phyloP scores from a whole-genome alignment of 306 rosid genomes.

The Begonia fuchsioides region DNA sequence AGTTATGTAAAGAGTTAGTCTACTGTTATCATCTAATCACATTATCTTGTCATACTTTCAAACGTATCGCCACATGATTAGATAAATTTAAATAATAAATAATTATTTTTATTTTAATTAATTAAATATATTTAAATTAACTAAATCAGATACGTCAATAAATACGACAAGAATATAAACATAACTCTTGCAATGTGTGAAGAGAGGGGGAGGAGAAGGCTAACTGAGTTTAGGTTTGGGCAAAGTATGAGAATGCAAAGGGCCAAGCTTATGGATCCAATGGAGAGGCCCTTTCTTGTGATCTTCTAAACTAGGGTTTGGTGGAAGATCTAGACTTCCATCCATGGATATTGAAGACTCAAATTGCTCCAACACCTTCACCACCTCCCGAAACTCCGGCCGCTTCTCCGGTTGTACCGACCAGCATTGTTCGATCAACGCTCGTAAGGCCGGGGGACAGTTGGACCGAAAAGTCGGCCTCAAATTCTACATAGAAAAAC shows the following conservation, averaged over 20 bases:
- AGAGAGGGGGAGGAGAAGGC: no score
- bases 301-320: slow-evolving; percentile 34
- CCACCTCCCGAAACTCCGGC: slow-evolving; percentile 87
- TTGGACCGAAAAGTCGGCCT: slow-evolving; percentile 50
- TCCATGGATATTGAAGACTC: slow-evolving; percentile 53
- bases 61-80: no score
- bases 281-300: slow-evolving; percentile 77
- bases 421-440: slow-evolving; percentile 88
- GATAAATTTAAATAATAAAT: no score
- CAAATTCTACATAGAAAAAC: slow-evolving; percentile 35
- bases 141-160: no score
- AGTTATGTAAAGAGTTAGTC: no score
- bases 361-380: slow-evolving; percentile 72
- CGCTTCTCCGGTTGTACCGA: slow-evolving; percentile 61
- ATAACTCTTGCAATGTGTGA: no score
- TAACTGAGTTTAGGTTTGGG: slow-evolving; percentile 60
- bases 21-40: no score
- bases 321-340: slow-evolving; percentile 45
- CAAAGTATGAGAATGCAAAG: slow-evolving; percentile 25
- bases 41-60: no score
- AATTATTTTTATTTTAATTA: no score
- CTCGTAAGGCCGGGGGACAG: slow-evolving; percentile 65
- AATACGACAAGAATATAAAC: no score
- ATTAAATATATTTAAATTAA: no score
- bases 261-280: slow-evolving; percentile 91